Evolutionary conservation across 768 basidiomycete species (phyloP), one percentile per base, ranked within the genome.

Genomic region (Obba rivulosa): DNA sequence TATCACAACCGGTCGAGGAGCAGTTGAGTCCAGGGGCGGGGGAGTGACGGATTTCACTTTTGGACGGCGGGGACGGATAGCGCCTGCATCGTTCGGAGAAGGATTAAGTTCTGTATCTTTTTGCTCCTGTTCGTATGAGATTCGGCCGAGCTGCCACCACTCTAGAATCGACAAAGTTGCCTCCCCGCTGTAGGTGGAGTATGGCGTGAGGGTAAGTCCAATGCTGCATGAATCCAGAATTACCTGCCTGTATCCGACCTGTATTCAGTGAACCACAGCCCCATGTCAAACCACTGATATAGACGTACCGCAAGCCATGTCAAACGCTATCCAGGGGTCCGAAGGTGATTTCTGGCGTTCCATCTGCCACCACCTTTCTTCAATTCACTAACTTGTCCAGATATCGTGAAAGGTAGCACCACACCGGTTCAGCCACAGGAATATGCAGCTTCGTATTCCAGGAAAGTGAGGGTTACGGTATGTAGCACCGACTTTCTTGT

Each of bases 391-490:
- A 13, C 13, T 31, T 31, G 5, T 13, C 28, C 28, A 13, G 5
- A 13, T 7, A 7, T 5, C 7, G 8, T 13, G 41, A 23, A 41
- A 20, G 23, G 31, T 4, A 44, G 43, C 22, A 17, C 21, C 62
- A 48, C 47, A 75, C 79, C 67, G 72, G 60, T 74, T 76, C 17
- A 82, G 61, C 78, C 77, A 79, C 22, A 70, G 58, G 52, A 74
- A 74, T 18, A 81, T 63, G 59, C 75, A 76, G 23, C 73, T 74
- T 49, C 78, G 73, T 45, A 86, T 72, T 5, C 81, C 83, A 2
- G 80, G 81, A 53, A 79, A 85, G 64, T 86, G 85, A 0, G 85
- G 83, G 57, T 87, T 87, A 11, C 84, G 77, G 63, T 88, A 86
- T 9, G 76, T 79, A 17, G 78, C 64, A n/a, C 78, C 78, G 1